Percentiles rank a stretch among this genome's conserved stretches.
Evolutionary conservation across 345 rosid species (phyloP).

Genomic region (Camelina laxa): DNA sequence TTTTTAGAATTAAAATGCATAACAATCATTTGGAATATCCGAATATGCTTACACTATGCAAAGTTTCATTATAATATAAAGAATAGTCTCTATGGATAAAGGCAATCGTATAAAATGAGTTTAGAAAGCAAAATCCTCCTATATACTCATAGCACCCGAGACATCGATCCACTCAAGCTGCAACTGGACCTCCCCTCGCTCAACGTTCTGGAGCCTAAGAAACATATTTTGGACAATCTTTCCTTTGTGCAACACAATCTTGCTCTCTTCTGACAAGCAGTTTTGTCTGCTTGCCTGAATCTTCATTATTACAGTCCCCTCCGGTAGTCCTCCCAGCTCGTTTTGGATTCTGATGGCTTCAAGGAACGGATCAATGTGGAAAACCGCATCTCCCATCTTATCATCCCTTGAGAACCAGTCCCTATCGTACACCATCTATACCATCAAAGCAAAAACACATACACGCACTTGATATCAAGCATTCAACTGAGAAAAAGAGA

Average conservation of each 20-base stretch:
- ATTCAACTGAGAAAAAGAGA: neutral
- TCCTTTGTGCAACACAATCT: slow-evolving; percentile 56
- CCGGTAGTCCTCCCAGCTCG: slow-evolving; percentile 46
- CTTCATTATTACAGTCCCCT: slow-evolving; percentile 58
- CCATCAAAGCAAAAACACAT: neutral
- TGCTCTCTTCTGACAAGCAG: slow-evolving; percentile 66
- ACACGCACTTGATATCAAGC: neutral
- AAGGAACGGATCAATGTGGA: slow-evolving; percentile 52
- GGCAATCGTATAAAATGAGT: neutral
- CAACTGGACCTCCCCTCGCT: slow-evolving; percentile 64
- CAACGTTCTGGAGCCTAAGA: slow-evolving; percentile 62
- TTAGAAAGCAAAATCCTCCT: neutral
- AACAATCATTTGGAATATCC: too few species aligned
- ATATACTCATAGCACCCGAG: slow-evolving; percentile 2
- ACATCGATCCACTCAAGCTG: slow-evolving; percentile 68
- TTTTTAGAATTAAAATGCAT: too few species aligned
- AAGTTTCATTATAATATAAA: too few species aligned
- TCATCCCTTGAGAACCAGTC: slow-evolving; percentile 74
- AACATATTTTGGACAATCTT: slow-evolving; percentile 60
- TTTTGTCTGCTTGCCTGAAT: slow-evolving; percentile 57
- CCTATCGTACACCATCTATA: slow-evolving; percentile 71
- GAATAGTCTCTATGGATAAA: too few species aligned
- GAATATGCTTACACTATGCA: too few species aligned
- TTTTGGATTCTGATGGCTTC: slow-evolving; percentile 55
- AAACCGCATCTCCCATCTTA: slow-evolving; percentile 85